Evolutionary conservation across 306 rosid genomes (phyloP).

Genomic region (Dalbergia oliveri): DNA sequence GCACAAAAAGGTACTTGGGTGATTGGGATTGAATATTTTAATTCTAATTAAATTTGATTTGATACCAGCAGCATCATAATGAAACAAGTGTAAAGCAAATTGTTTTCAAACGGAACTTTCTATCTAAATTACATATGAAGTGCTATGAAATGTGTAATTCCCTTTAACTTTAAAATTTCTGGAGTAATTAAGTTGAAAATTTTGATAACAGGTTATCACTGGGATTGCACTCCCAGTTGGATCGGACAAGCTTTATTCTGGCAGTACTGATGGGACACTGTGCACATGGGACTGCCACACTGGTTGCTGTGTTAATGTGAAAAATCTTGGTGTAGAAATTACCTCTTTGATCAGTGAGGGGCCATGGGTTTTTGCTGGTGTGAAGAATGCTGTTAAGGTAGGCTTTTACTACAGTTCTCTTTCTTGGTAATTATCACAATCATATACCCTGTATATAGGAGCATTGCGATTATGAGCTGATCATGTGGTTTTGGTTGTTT

Average conservation of each 20-base stretch:
- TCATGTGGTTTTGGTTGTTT: background rate
- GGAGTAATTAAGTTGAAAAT: background rate
- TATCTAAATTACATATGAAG: background rate
- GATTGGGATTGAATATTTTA: background rate
- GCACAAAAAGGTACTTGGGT: constrained; percentile 54
- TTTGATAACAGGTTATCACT: constrained; percentile 48
- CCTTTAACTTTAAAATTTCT: background rate
- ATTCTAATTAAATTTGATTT: background rate
- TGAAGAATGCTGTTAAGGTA: constrained; percentile 57
- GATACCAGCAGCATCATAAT: background rate
- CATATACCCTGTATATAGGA: background rate
- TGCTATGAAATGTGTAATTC: background rate
- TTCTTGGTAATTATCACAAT: background rate
- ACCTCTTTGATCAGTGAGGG: constrained; percentile 57
- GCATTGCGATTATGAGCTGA: background rate
- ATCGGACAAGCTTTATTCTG: constrained; percentile 55
- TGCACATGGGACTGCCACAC: constrained; percentile 63
- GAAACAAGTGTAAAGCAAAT: background rate
- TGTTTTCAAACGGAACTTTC: background rate
- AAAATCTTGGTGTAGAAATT: constrained; percentile 48
- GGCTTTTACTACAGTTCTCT: background rate
- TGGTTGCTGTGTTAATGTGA: constrained; percentile 45
- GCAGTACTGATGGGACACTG: constrained; percentile 55
- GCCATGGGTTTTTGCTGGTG: constrained; percentile 61
- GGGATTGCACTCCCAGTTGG: constrained; percentile 56